Base-by-base conservation (phyloP, 306 rosid species). In the Rosa rugosa region DNA sequence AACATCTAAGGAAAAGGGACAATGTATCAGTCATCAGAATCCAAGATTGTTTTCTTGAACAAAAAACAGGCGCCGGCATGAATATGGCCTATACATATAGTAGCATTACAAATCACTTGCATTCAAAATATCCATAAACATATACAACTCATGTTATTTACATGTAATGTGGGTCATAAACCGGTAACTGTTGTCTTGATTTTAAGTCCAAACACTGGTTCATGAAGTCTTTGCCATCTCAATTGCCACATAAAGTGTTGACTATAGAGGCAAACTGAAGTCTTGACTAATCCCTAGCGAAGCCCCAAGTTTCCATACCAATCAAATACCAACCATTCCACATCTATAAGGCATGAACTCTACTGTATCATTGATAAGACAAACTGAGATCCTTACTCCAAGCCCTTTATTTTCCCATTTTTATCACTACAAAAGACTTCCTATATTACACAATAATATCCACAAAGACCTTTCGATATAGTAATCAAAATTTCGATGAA, bases 1-100 rank as follows among this genome's bases (percentile, higher is more conserved):
- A 87, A 82, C 90, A 83, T 81, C 99, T 95, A 87, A 40, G 49
- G 77, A 72, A 66, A 27, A 34, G 13, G 25, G 14, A 79, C 45
- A 77, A 79, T 77, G 10, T 57, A 77, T 14, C 71, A 53, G 49
- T 76, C 44, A 73, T 65, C 50, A 76, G 81, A 64, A 22, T 36
- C 71, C 69, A 46, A 51, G 25, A 53, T 62, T 16, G 6, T 49
- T 20, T 50, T 20, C 23, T 34, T 69, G n/a, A 60, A 18, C 62
- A n/a, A 56, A 78, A 59, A 74, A 63, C 62, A 47, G 47, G 49
- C 56, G 9, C 20, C 44, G 20, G 38, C 2, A 44, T 71, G 4
- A 47, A 14, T 5, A 71, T 8, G 4, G 62, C 62, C 62, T n/a
- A 56, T 56, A 56, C 2, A 20, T 20, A 8, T 56, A 56, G 62